Evolutionary conservation across 2,329 filamentous ascomycete genomes (phyloP).

Genomic region (Onygenales sp.): DNA sequence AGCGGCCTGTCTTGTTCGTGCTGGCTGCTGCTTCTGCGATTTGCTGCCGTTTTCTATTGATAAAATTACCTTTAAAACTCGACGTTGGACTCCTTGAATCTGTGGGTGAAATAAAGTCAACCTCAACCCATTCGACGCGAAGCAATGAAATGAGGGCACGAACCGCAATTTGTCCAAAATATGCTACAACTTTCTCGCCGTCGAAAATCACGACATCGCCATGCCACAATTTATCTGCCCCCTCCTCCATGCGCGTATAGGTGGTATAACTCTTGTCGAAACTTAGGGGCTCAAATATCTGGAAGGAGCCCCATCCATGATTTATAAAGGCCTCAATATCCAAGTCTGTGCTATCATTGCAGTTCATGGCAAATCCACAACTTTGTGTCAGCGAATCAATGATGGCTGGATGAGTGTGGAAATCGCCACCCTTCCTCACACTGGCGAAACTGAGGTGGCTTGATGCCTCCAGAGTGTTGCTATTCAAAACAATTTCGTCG

Average conservation of each 20-base stretch:
- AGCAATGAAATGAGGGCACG: not conserved
- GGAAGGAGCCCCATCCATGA: constrained; percentile 26
- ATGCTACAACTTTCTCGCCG: constrained; percentile 12
- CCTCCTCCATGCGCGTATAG: constrained; percentile 24
- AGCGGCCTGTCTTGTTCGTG: constrained; percentile 7
- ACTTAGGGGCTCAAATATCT: constrained; percentile 14
- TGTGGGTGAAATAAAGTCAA: not conserved
- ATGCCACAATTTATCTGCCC: constrained; percentile 2
- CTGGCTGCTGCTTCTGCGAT: constrained; percentile 6
- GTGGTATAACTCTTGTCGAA: constrained; percentile 14
- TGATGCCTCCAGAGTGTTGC: constrained; percentile 35
- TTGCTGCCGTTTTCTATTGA: constrained; percentile 8
- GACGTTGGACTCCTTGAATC: constrained; percentile 15
- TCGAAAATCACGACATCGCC: constrained; percentile 14
- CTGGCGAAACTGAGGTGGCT: constrained; percentile 40
- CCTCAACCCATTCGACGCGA: not conserved
- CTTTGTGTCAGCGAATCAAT: constrained; percentile 29
- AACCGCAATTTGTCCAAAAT: constrained; percentile 13
- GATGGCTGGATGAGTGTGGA: constrained; percentile 19
- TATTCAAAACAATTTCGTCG: constrained; percentile 41
- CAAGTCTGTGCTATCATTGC: constrained; percentile 16
- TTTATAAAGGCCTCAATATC: constrained; percentile 24
- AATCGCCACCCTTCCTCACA: constrained; percentile 36
- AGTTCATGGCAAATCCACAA: constrained; percentile 30
- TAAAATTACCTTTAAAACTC: constrained; percentile 12